Base-by-base conservation (phyloP, 2,329 filamentous ascomycete genomes). In the Bretziella fagacearum region DNA sequence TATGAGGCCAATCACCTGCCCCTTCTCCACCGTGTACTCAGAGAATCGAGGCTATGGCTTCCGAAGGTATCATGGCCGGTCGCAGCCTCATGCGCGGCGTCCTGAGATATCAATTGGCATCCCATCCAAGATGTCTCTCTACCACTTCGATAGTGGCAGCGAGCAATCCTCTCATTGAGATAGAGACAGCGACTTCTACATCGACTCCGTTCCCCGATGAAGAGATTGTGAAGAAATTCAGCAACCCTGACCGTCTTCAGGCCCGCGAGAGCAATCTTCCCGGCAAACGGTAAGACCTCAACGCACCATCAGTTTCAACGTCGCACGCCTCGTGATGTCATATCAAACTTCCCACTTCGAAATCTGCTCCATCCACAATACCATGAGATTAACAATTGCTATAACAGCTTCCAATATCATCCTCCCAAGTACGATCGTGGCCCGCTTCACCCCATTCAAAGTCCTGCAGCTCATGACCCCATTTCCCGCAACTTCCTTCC, bases 371-470 rank as follows among this genome's bases (percentile, higher is more conserved):
- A 10, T 10, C 20, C 11, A 39, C 20, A 39, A 39, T 5, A 39
- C 6, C 17, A 39, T 20, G 3, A 20, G 11, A 4, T 39, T 10
- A 39, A 3, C 11, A 6, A 11, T 39, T n/a, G 17, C 5, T 36
- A 6, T 15, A 51, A 23, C 52, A 93, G 89, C 71, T 98, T 96
- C 67, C 84, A 93, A 64, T 96, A 82, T 64, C 85, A 87, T 54
- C 81, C 89, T 44, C 91, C 91, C 53, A 91, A 89, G 66, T 98
- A 87, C 72, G 79, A 94, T 63, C 84, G 89, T 58, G 91, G 91
- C 48, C 87, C 87, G 53, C 71, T 96, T 20, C 87, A 96, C 61
- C 91, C 91, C 44, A 78, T 95, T 57, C 85, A 94, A 66, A 83
- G 85, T 50, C 89, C 85, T n/a, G 73, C 78, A 32, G 74, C 79